A percentile compares a stretch with the other conserved stretches of the same genome.
Conservation (phyloP, 2,329 filamentous ascomycete species). For the Apiospora saccharicola region DNA sequence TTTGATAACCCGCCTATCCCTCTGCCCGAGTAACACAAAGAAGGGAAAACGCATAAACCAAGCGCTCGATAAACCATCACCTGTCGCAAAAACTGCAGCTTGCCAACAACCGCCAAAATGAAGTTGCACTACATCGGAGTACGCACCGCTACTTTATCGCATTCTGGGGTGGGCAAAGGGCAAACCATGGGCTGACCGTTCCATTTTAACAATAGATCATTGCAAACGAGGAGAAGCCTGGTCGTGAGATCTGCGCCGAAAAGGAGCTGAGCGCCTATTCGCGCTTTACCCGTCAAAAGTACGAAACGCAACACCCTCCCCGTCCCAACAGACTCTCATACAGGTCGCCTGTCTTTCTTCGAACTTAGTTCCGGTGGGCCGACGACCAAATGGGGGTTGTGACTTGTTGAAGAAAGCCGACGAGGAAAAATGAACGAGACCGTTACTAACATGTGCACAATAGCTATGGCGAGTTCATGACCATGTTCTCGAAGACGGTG, state of each 20-base stretch:
- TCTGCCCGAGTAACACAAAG: not conserved
- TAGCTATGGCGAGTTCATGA: constrained; percentile 73
- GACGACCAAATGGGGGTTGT: not conserved
- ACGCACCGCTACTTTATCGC: constrained; percentile 46
- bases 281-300: constrained; percentile 79
- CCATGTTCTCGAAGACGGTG: constrained; percentile 84
- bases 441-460: constrained; percentile 29
- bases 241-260: constrained; percentile 78
- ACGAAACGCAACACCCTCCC: constrained; percentile 33
- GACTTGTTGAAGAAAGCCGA: not conserved
- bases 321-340: not conserved
- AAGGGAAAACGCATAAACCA: not conserved
- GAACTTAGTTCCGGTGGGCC: not conserved
- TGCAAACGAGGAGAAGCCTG: constrained; percentile 79
- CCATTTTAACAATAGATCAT: constrained; percentile 66
- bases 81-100: constrained; percentile 30
- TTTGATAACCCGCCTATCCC: constrained; percentile 3
- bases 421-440: constrained; percentile 3
- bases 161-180: not conserved
- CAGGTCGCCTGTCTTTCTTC: not conserved
- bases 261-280: constrained; percentile 81
- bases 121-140: constrained; percentile 90
- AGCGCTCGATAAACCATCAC: not conserved
- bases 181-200: constrained; percentile 28
- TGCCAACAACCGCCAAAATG: constrained; percentile 62